Base-by-base conservation (phyloP, 2,329 filamentous ascomycete genomes). In the Thermothelomyces thermophilus region DNA sequence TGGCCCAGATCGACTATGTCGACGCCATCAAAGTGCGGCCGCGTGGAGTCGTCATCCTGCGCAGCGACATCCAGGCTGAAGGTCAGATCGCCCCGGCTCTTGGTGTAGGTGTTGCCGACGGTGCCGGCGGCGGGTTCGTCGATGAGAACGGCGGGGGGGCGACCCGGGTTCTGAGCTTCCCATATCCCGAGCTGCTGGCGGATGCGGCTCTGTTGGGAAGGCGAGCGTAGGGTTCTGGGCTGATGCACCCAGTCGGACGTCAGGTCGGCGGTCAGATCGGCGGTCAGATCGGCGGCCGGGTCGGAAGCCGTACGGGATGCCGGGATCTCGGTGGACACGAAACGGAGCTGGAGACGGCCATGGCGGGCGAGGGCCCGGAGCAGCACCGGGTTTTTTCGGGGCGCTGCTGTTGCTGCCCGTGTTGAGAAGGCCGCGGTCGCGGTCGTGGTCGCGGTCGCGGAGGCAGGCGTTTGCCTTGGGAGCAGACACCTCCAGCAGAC, bases 141-240 rank as follows among this genome's bases (percentile, higher is more conserved):
- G 4, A 26, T 6, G 11, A 65, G 39, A 9, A 66, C 56, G 16
- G 20, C 10, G 36, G 41, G 3, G 60, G 54, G 52, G 33, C 58
- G 52, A 17, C 48, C 50, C 9, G 60, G 60, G 46, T 75, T 68
- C 45, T 68, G 61, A 14, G 55, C 46, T 41, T 70, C 64, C 73
- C 73, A 76, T 56, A 60, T 54, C 24, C 65, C 65, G 22, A 78
- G 64, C 13, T 65, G 65, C 33, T 71, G 58, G 33, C 73, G 70
- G 36, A 76, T 71, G 2, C 17, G 16, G 43, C 17, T 48, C 26
- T 35, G 24, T 22, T 41, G 19, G 14, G 42, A 37, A 31, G 17
- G 19, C n/a, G 46, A 41, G 24, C 22, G 42, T 31, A 42, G 41
- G 14, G 14, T 37, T 11, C 20, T 37, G 24, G 40, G 11, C 14